These are phyloP conservation scores for Pilasporangium apinafurcum DNA, from an alignment of 352 stramenopile genomes.

Conservation along the genomic window DNA sequence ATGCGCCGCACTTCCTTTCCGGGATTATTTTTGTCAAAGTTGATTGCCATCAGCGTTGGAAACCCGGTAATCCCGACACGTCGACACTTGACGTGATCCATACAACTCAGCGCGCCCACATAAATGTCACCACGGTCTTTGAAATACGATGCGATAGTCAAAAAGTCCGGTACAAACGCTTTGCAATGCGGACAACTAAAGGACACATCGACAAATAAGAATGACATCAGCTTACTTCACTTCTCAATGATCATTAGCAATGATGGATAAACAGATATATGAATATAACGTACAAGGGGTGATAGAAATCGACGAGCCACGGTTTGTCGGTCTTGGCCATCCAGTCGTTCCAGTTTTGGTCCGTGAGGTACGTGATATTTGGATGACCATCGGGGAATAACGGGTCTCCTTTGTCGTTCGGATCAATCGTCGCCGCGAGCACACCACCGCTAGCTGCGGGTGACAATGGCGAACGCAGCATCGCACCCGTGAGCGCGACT, in stretches of 20 bases:
- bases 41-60: constrained; percentile 69
- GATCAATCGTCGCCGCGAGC: constrained; percentile 33
- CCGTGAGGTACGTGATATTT: constrained; percentile 84
- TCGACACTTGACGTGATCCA: constrained; percentile 83
- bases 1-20: constrained; percentile 65
- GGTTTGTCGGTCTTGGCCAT: constrained; percentile 70
- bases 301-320: constrained; percentile 84
- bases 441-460: too few species aligned
- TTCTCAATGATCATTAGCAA: neutral
- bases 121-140: constrained; percentile 62
- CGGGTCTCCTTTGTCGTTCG: constrained; percentile 70
- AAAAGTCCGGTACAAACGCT: constrained; percentile 60
- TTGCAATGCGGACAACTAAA: constrained; percentile 82
- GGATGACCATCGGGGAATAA: constrained; percentile 76
- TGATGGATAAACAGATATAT: neutral
- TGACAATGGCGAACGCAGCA: too few species aligned
- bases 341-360: constrained; percentile 75
- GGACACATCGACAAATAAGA: constrained; percentile 9
- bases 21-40: constrained; percentile 69
- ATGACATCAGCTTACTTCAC: constrained; percentile 10
- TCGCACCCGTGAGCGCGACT: too few species aligned
- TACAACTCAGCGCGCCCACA: constrained; percentile 75
- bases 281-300: constrained; percentile 59
- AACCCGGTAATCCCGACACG: constrained; percentile 76
- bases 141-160: constrained; percentile 65